Evolutionary conservation across 441 rosid genomes (phyloP).

Genomic region (Erodium texanum): DNA sequence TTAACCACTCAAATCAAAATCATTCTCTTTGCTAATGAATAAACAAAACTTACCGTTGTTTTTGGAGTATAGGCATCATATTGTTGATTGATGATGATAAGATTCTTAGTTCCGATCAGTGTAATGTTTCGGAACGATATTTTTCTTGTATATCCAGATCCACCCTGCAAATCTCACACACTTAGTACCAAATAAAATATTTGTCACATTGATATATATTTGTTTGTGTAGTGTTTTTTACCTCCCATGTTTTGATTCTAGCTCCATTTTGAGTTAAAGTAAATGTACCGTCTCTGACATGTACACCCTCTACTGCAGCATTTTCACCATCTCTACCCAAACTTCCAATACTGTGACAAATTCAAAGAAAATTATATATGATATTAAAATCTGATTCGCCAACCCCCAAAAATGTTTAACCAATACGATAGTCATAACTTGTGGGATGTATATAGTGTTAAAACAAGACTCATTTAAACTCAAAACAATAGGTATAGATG

Average conservation of each 20-base stretch:
- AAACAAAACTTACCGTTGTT: too few relatives aligned
- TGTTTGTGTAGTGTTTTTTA: not conserved
- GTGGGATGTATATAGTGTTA: too few relatives aligned
- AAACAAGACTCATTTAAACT: too few relatives aligned
- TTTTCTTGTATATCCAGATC: not conserved
- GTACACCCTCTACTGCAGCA: not conserved
- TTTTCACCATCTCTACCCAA: conserved; percentile 10
- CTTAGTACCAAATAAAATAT: too few relatives aligned
- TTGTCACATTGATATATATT: too few relatives aligned
- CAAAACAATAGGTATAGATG: too few relatives aligned
- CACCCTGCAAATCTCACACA: not conserved
- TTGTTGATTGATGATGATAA: not conserved
- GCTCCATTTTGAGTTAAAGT: not conserved
- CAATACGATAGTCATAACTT: too few relatives aligned
- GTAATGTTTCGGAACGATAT: not conserved
- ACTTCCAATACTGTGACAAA: conserved; percentile 22
- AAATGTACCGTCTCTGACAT: not conserved
- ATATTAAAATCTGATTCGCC: too few relatives aligned
- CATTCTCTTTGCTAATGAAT: too few relatives aligned
- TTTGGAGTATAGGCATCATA: not conserved
- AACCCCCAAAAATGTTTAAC: too few relatives aligned
- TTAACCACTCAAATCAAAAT: too few relatives aligned
- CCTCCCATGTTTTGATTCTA: not conserved
- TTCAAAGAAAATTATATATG: too few relatives aligned
- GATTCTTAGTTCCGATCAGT: not conserved